Evolutionary conservation across 2,329 filamentous ascomycete species (phyloP), one percentile per base, ranked within the genome.

Genomic region (Fusarium irregulare): DNA sequence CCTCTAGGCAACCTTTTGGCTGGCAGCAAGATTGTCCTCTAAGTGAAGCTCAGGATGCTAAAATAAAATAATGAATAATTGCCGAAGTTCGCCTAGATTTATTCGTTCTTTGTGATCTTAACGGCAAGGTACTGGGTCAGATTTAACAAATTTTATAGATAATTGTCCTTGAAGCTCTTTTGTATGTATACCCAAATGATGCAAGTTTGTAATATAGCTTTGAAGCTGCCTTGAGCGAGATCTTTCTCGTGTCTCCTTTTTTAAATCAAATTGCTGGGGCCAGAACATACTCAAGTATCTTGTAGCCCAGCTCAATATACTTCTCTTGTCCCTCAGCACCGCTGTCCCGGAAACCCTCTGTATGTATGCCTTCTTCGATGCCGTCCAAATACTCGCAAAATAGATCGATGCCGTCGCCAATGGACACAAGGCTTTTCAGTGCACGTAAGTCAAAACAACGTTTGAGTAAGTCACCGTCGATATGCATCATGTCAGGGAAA

Each of bases 391-490:
- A 81, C 64, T 84, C 79, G 41, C 77, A 77, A 70, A 91, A 85
- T 46, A 82, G 75, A 27, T 78, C 75, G 6, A 80, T 67, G 20
- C 78, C 77, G 45, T 76, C 76, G 21, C 72, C 76, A 23, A 73
- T 74, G 7, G 58, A 67, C 18, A 85, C 77, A 16, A 88, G 71
- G 30, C 73, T 70, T 71, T 86, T 83, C 21, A 90, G 72, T 1
- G 78, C 78, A 32, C 82, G 80, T 20, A 76, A 80, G 20, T 85
- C 80, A 13, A 89, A 70, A 62, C 89, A 86, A 9, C 85, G 83
- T 63, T 82, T 80, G 44, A 93, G 77, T 37, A 92, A 80, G 71
- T 93, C 89, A 0, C 91, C 91, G 66, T 93, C 84, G 5, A 93
- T 82, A 59, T 93, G 90, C 85, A 88, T 88, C 62, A 82, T 82